Conservation (phyloP, 179 eudicot species). For the Beta macrorhiza region DNA sequence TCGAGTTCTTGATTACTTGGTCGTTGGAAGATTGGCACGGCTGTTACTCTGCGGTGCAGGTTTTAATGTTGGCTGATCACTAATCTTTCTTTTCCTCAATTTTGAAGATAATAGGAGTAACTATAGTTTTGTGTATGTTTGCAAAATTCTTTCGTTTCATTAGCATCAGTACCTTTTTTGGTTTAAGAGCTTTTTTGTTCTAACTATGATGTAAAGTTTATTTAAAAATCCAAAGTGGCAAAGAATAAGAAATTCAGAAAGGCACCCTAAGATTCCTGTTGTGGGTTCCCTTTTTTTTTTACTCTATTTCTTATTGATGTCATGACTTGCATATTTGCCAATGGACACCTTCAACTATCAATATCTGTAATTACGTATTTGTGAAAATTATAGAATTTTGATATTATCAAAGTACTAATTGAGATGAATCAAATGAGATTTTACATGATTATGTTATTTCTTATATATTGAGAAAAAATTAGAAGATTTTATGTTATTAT, state of each 20-base stretch:
- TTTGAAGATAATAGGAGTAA: constrained; percentile 20
- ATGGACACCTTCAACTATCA: too few species aligned
- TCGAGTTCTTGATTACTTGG: not conserved
- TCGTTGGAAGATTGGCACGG: too few species aligned
- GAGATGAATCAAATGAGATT: too few species aligned
- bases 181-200: not conserved
- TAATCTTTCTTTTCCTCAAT: constrained; percentile 4
- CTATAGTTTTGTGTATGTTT: constrained; percentile 5
- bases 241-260: not conserved
- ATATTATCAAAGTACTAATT: too few species aligned
- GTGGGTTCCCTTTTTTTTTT: too few species aligned
- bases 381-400: too few species aligned
- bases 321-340: too few species aligned
- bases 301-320: too few species aligned
- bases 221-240: not conserved
- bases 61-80: not conserved
- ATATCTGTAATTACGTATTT: too few species aligned
- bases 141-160: constrained; percentile 11
- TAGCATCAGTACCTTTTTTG: not conserved
- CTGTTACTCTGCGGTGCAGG: not conserved
- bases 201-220: constrained; percentile 8
- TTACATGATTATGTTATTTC: too few species aligned
- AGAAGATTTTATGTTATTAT: too few species aligned
- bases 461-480: too few species aligned
- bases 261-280: not conserved